Conservation (phyloP, 2,329 filamentous ascomycete species). For the Trichophyton simii region DNA sequence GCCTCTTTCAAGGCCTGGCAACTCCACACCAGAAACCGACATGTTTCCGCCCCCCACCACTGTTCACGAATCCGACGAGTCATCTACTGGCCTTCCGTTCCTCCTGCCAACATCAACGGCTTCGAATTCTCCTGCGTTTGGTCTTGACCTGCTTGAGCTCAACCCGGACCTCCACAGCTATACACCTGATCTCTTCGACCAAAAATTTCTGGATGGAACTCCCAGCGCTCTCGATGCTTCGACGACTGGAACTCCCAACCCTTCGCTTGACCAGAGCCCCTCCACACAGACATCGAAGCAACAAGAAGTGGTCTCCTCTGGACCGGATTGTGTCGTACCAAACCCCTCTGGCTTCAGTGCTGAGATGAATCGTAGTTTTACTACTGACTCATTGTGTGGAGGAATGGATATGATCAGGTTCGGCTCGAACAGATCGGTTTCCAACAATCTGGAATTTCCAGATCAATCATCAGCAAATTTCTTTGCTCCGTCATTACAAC, state of each 20-base stretch:
- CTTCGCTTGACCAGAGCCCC: conserved; percentile 2
- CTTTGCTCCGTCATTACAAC: conserved; percentile 17
- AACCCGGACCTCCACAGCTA: background rate
- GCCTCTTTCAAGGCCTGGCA: background rate
- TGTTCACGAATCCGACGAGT: background rate
- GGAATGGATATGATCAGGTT: conserved; percentile 35
- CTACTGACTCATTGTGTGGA: conserved; percentile 34
- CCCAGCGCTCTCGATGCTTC: background rate
- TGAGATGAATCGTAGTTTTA: conserved; percentile 36
- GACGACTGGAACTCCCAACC: conserved; percentile 4
- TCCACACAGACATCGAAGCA: background rate
- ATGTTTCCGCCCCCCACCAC: background rate
- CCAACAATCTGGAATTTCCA: conserved; percentile 15
- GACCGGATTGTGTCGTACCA: conserved; percentile 5
- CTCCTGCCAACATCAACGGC: background rate
- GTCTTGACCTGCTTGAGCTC: background rate
- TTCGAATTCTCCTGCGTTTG: background rate
- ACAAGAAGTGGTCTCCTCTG: background rate
- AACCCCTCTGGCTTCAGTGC: conserved; percentile 12
- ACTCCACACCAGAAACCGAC: background rate
- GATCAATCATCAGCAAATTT: conserved; percentile 19
- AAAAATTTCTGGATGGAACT: conserved; percentile 17
- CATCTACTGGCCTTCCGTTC: background rate
- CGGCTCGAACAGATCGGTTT: conserved; percentile 27
- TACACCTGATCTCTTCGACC: conserved; percentile 7